These are phyloP conservation scores for Rostrohypoxylon terebratum DNA, from an alignment of 495 filamentous ascomycete genomes.

Conservation along the genomic window DNA sequence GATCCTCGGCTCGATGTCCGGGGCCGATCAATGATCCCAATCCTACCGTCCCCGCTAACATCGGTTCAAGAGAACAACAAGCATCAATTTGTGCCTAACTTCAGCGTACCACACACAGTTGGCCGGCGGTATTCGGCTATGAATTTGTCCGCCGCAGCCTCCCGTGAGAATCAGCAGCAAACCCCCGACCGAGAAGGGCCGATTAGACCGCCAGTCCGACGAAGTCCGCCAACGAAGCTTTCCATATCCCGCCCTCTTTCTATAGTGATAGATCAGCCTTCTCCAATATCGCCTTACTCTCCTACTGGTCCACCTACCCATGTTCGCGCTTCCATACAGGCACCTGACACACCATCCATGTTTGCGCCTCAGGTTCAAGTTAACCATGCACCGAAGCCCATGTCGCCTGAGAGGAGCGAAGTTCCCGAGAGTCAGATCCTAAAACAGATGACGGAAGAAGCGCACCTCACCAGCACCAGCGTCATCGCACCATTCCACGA, in stretches of 20 bases:
- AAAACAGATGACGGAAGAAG: conserved; percentile 4
- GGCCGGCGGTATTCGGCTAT: conserved; percentile 57
- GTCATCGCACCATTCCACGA: neutral
- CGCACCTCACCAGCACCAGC: neutral
- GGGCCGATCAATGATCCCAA: conserved; percentile 26
- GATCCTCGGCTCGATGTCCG: conserved; percentile 51
- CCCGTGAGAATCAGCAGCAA: conserved; percentile 26
- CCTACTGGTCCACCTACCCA: conserved; percentile 13
- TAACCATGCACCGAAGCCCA: conserved; percentile 13
- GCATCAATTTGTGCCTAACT: conserved; percentile 55
- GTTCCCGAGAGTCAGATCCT: conserved; percentile 22
- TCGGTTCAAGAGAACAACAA: conserved; percentile 30
- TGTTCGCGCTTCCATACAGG: conserved; percentile 23
- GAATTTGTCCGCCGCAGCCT: conserved; percentile 34
- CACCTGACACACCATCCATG: conserved; percentile 46
- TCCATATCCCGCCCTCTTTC: conserved; percentile 60
- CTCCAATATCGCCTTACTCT: conserved; percentile 48
- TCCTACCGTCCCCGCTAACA: conserved; percentile 10
- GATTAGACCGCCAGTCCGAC: conserved; percentile 46
- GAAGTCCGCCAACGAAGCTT: conserved; percentile 57
- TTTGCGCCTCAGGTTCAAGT: conserved; percentile 46
- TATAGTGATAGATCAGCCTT: conserved; percentile 62
- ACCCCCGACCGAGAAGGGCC: conserved; percentile 28
- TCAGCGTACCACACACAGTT: conserved; percentile 60
- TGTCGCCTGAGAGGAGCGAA: conserved; percentile 18